These are phyloP conservation scores for Vitis vinifera DNA, from an alignment of 164 flowering plant species.

Conservation along the genomic window DNA sequence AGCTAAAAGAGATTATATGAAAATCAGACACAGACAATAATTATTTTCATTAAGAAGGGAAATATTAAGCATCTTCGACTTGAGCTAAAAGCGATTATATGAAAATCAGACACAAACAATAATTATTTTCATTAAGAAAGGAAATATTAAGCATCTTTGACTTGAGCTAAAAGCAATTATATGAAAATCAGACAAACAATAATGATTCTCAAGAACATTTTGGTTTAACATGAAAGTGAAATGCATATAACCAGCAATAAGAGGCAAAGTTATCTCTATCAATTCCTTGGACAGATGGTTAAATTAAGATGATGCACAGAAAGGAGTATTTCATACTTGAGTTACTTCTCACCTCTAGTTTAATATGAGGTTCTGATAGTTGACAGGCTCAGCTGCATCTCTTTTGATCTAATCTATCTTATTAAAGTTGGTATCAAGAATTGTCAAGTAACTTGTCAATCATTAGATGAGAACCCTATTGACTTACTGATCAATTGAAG, in stretches of 20 bases:
- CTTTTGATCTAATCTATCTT: no score
- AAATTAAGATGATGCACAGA: not conserved
- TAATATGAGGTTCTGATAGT: no score
- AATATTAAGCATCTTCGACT: not conserved
- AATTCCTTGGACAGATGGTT: not conserved
- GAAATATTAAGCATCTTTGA: not conserved
- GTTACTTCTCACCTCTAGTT: no score
- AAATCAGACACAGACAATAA: not conserved
- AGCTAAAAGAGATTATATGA: not conserved
- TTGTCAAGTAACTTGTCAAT: no score
- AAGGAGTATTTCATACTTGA: not conserved
- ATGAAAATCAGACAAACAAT: not conserved
- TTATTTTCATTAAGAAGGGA: not conserved
- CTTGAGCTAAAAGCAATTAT: not conserved
- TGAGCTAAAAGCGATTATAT: not conserved
- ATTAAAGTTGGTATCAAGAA: no score
- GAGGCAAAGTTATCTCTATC: not conserved
- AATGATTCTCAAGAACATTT: not conserved
- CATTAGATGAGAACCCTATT: no score
- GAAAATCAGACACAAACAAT: not conserved
- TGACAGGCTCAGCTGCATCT: no score
- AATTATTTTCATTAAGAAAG: not conserved
- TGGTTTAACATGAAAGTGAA: not conserved
- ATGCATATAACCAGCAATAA: not conserved
- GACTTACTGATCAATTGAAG: no score